phyloP scores from a whole-genome alignment of 1,139 yeast species.

The Suhomyces terraborum region DNA sequence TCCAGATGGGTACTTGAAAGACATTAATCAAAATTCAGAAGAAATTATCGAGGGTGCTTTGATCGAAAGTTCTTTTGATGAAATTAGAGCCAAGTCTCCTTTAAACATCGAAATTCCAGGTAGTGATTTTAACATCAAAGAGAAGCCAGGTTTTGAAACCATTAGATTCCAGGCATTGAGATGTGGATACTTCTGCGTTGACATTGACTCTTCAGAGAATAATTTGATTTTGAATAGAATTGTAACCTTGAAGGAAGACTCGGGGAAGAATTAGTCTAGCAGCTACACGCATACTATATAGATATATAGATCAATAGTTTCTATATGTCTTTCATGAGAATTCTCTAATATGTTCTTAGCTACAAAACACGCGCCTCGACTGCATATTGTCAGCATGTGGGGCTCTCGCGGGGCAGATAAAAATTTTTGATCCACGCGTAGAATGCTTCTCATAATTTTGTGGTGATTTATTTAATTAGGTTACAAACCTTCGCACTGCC shows the following conservation, averaged over 20 bases:
- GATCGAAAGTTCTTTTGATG: constrained; percentile 76
- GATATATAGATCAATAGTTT: too few relatives aligned
- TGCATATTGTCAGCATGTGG: background rate
- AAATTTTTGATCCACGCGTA: background rate
- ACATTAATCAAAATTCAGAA: constrained; percentile 80
- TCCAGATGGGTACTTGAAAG: constrained; percentile 86
- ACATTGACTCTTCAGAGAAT: constrained; percentile 67
- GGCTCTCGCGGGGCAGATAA: background rate
- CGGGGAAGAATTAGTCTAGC: constrained; percentile 36
- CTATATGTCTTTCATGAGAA: too few relatives aligned
- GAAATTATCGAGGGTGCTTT: constrained; percentile 63
- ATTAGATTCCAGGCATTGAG: constrained; percentile 97
- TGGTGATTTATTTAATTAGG: background rate
- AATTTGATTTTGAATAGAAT: constrained; percentile 78
- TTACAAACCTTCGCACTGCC: background rate
- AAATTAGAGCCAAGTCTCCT: constrained; percentile 71
- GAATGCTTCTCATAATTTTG: background rate
- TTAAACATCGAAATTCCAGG: constrained; percentile 68
- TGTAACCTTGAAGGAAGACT: constrained; percentile 83
- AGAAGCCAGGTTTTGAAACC: constrained; percentile 68
- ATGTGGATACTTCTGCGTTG: constrained; percentile 94
- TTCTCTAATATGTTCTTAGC: too few relatives aligned
- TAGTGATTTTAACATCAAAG: constrained; percentile 71
- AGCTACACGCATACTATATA: too few relatives aligned
- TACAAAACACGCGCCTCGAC: too few relatives aligned